Base-by-base conservation (phyloP, 2,329 filamentous ascomycete species). In the Rutstroemia sp. region DNA sequence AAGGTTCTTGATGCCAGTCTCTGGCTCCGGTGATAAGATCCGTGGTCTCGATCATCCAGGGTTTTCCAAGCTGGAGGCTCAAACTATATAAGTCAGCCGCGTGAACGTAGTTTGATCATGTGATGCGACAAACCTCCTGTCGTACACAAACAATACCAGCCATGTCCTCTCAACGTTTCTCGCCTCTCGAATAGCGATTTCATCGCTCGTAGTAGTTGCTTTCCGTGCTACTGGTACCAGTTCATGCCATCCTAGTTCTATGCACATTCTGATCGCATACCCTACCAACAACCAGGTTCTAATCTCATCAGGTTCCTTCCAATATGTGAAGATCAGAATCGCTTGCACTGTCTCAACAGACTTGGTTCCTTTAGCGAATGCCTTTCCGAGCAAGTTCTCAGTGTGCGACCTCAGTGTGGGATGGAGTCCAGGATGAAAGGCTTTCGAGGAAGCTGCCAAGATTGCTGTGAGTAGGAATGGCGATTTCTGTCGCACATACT, bases 251-350 rank as follows among this genome's bases (percentile, higher is more conserved):
- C 70, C 69, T 17, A 75, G 58, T 40, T 74, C 72, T 60, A 74
- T 71, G 50, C 69, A 69, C 63, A 73, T 71, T 7, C 73, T 64
- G 40, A 75, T 73, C 0, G 69, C 71, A 55, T 73, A 73, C 3
- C 73, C 73, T 8, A 74, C 60, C 1, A 69, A 64, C 17, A 71
- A 64, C 72, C 73, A 75, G 4, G 69, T 70, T 12, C 73, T 65
- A 10, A 68, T 72, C 56, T 75, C 73, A 7, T 71, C 68, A 2
- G 71, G 70, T 42, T 74, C 71, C 60, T 75, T 75, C 71, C 72
- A 75, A 58, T 73, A 73, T 2, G 72, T 74, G 5, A 72, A 56
- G 8, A 72, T 60, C n/a, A 72, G 61, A 8, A 73, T 69, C 0
- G 69, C 72, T 56, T 75, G 73, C 1, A 71, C 70, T 6, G 68